A percentile compares a stretch with the other conserved stretches of the same genome.
These are phyloP conservation scores for Suillus brevipes DNA, from an alignment of 768 basidiomycete species.

Conservation along the genomic window DNA sequence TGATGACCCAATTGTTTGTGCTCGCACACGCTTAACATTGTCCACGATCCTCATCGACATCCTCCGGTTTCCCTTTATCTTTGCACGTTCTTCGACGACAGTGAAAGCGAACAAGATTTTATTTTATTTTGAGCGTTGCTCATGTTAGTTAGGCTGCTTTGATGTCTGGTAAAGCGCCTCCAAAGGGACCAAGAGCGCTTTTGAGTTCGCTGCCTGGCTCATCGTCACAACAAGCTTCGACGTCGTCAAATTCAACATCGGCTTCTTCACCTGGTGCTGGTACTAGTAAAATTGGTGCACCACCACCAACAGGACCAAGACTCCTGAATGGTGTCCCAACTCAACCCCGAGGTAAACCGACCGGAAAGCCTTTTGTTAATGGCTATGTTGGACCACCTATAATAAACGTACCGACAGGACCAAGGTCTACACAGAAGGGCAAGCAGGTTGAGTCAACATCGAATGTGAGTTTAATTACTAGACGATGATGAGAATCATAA, in stretches of 20 bases:
- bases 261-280: constrained; percentile 29
- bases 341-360: constrained; percentile 26
- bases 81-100: constrained; percentile 13
- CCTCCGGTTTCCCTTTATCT: constrained; percentile 12
- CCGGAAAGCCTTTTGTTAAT: constrained; percentile 45
- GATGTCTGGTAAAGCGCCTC: constrained; percentile 82
- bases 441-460: constrained; percentile 38
- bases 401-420: constrained; percentile 32
- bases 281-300: constrained; percentile 47
- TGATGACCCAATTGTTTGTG: constrained; percentile 11
- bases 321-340: constrained; percentile 42
- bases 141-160: constrained; percentile 19
- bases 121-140: constrained; percentile 7
- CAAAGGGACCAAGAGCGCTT: constrained; percentile 71
- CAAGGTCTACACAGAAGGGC: constrained; percentile 40
- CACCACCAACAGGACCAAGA: constrained; percentile 67
- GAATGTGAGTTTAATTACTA: background rate
- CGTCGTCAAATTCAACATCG: constrained; percentile 35
- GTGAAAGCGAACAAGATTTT: constrained; percentile 5
- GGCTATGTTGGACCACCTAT: constrained; percentile 34
- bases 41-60: constrained; percentile 14
- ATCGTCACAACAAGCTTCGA: constrained; percentile 29
- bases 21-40: constrained; percentile 6
- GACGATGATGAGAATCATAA: constrained; percentile 4
- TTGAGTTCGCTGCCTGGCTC: constrained; percentile 43